Base-by-base conservation (phyloP, 1,139 yeast species). In the Taphrina pruni region DNA sequence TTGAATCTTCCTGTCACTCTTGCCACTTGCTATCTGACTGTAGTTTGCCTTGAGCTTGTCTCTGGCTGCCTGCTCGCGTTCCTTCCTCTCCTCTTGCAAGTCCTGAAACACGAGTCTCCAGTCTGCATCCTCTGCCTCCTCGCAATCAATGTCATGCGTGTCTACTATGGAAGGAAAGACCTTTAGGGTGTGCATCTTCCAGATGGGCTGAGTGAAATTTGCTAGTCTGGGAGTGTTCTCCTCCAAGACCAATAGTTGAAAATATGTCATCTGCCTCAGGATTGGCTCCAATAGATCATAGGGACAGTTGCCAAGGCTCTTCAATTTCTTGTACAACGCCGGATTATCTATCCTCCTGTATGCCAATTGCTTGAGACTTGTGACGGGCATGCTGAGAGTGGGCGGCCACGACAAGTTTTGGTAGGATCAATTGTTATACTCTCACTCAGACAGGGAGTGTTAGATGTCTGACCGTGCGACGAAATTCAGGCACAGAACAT, bases 181-280 rank as follows among this genome's bases (percentile, higher is more conserved):
- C 41, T 58, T 58, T n/a, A 58, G 62, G n/a, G 62, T 58, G 52
- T 58, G 62, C 41, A 43, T 45, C 46, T 36, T 43, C 62, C 62
- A 58, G 17, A 58, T 14, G 11, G 51, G 43, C 35, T 58, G 62
- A 11, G 62, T 58, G 41, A 32, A 58, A 7, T 58, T 39, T 21
- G 14, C 54, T 41, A 58, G 52, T 32, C 54, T 58, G 6, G 62
- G 62, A 4, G 62, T 26, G 35, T 58, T 58, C 43, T 58, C 54
- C 43, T 58, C 62, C 41, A 58, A 14, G 21, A 58, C 39, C 26
- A 45, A 20, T 21, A 58, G 43, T 26, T 58, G 62, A 45, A 36
- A 45, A 26, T 26, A n/a, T 36, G 39, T 58, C 54, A 58, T 58
- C n/a, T 45, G 39, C 17, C 35, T 43, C 54, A 58, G 43, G 17